Evolutionary conservation across 768 basidiomycete genomes (phyloP).

Genomic region (Tubosaeta brunneosetosa): DNA sequence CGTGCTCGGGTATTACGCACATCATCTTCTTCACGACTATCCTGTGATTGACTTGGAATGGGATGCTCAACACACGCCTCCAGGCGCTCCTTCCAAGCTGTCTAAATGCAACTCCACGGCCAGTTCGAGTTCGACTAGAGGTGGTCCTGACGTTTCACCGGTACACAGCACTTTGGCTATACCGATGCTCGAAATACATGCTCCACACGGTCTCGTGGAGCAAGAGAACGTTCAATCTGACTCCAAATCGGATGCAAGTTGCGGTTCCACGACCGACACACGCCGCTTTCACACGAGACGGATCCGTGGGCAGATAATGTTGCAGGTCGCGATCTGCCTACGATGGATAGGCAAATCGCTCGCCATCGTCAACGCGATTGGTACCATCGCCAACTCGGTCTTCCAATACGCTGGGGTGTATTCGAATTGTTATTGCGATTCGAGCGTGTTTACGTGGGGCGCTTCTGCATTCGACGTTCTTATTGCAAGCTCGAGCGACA

Average conservation of each 20-base stretch:
- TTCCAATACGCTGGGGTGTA: neutral
- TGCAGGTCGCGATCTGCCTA: neutral
- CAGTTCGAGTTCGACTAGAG: too few species aligned
- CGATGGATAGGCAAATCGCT: neutral
- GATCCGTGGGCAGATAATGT: neutral
- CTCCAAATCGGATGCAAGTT: too few species aligned
- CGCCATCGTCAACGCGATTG: neutral
- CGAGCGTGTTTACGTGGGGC: neutral
- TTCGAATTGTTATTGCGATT: neutral
- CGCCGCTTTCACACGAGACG: neutral
- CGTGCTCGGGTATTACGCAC: too few species aligned
- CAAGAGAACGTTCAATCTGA: neutral
- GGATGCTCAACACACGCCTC: too few species aligned
- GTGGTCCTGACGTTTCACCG: constrained; percentile 8
- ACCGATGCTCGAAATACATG: neutral
- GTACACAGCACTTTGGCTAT: neutral
- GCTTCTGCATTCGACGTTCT: neutral
- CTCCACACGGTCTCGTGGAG: neutral
- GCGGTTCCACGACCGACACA: too few species aligned
- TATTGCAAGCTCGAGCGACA: neutral
- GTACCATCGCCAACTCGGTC: neutral
- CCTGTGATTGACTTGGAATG: too few species aligned
- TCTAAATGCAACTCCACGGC: too few species aligned
- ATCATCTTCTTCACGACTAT: too few species aligned
- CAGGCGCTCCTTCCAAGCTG: too few species aligned